A percentile compares a stretch with the other conserved stretches of the same genome.
phyloP scores from a whole-genome alignment of 2,329 filamentous ascomycete species.

The Ophiosphaerella narmari region DNA sequence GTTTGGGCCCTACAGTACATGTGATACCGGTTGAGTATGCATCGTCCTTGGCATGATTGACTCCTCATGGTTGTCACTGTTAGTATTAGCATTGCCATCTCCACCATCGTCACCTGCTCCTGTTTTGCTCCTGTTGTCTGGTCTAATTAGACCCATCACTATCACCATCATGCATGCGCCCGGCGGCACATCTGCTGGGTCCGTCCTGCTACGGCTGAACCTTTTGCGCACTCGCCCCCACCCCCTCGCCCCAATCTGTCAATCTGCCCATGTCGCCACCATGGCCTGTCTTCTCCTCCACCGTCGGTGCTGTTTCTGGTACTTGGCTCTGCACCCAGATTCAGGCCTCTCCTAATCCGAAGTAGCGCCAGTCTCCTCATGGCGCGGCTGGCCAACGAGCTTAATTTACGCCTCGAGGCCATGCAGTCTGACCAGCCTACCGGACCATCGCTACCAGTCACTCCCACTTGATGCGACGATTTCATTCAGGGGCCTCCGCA shows the following conservation, averaged over 20 bases:
- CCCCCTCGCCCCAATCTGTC: slow-evolving; percentile 1
- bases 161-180: slow-evolving; percentile 4
- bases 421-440: slow-evolving; percentile 28
- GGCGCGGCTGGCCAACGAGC: slow-evolving; percentile 28
- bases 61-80: too few species aligned
- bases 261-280: slow-evolving; percentile 8
- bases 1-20: too few species aligned
- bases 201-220: slow-evolving; percentile 1
- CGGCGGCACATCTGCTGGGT: neutral
- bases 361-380: slow-evolving; percentile 26
- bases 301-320: slow-evolving; percentile 17
- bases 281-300: slow-evolving; percentile 10
- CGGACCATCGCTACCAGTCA: slow-evolving; percentile 19
- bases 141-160: too few species aligned
- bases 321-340: slow-evolving; percentile 16
- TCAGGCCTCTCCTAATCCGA: slow-evolving; percentile 14
- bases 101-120: too few species aligned
- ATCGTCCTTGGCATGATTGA: too few species aligned
- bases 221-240: neutral
- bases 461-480: slow-evolving; percentile 4
- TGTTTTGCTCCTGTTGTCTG: too few species aligned
- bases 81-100: too few species aligned
- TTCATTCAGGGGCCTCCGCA: slow-evolving; percentile 8
- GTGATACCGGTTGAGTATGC: too few species aligned
- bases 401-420: slow-evolving; percentile 19